Evolutionary conservation across 345 rosid species (phyloP).

Genomic region (Corchorus olitorius): DNA sequence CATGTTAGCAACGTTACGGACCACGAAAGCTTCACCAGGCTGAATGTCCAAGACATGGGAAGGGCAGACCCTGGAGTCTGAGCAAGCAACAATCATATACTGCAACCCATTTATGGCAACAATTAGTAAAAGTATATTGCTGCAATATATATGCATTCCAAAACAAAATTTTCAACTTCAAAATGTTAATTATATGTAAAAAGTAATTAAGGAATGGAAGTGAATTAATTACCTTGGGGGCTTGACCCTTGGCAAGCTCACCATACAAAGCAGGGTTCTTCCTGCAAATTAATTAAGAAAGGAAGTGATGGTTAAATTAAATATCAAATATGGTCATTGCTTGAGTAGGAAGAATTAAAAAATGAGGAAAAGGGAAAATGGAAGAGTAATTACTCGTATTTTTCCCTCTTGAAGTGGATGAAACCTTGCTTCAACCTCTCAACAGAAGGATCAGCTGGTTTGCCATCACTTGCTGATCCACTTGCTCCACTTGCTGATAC

Average conservation of each 20-base stretch:
- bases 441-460: constrained; percentile 44
- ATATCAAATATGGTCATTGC: too few relatives aligned
- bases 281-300: constrained; percentile 34
- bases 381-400: constrained; percentile 60
- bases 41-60: constrained; percentile 82
- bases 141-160: too few relatives aligned
- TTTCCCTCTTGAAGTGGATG: constrained; percentile 79
- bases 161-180: background rate
- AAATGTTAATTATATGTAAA: background rate
- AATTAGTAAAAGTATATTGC: background rate
- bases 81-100: constrained; percentile 96
- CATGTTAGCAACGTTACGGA: constrained; percentile 85
- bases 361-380: background rate
- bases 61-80: constrained; percentile 95
- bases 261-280: constrained; percentile 65
- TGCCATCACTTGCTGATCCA: constrained; percentile 30
- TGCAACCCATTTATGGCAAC: constrained; percentile 28
- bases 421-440: constrained; percentile 75
- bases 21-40: constrained; percentile 95
- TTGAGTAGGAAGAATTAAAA: background rate
- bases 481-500: constrained; percentile 31
- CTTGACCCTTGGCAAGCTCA: constrained; percentile 86
- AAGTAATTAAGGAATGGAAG: background rate
- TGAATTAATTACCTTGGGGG: constrained; percentile 42
- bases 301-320: too few relatives aligned